Percentiles rank a stretch among this genome's conserved stretches.
Conservation (phyloP, 305 asterid species). For the Fraxinus sp. region DNA sequence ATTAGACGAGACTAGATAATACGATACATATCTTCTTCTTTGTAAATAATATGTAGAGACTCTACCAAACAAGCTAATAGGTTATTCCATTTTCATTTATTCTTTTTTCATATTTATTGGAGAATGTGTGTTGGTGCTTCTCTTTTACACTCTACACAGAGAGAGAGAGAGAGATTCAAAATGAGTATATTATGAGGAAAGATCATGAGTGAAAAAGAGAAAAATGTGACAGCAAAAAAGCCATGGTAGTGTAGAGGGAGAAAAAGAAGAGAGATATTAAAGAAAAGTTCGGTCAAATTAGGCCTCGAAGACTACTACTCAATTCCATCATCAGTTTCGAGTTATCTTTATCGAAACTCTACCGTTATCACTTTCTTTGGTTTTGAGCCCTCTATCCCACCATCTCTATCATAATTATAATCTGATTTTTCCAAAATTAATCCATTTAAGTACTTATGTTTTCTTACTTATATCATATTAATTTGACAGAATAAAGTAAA, state of each 20-base stretch:
- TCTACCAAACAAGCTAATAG: background rate
- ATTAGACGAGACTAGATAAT: background rate
- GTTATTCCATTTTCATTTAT: constrained; percentile 8
- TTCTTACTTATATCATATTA: background rate
- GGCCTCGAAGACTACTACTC: constrained; percentile 90
- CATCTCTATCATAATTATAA: background rate
- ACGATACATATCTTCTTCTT: background rate
- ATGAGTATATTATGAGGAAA: background rate
- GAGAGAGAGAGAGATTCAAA: constrained; percentile 30
- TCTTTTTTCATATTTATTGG: constrained; percentile 28
- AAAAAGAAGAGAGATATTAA: constrained; percentile 56
- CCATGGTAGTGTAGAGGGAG: constrained; percentile 39
- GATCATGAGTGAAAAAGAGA: constrained; percentile 30
- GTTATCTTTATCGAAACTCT: constrained; percentile 81
- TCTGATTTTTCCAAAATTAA: background rate
- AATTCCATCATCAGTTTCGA: constrained; percentile 58
- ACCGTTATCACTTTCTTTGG: constrained; percentile 40
- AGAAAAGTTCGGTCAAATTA: constrained; percentile 90
- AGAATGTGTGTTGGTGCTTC: constrained; percentile 38
- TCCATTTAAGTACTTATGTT: background rate
- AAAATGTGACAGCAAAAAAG: constrained; percentile 87
- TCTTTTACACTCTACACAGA: constrained; percentile 16
- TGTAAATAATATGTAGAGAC: too few species aligned
- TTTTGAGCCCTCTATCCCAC: constrained; percentile 19
- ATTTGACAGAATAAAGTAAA: background rate